These are phyloP conservation scores for Leccinum solheimii DNA, from an alignment of 1,284 basidiomycete species.

Conservation along the genomic window DNA sequence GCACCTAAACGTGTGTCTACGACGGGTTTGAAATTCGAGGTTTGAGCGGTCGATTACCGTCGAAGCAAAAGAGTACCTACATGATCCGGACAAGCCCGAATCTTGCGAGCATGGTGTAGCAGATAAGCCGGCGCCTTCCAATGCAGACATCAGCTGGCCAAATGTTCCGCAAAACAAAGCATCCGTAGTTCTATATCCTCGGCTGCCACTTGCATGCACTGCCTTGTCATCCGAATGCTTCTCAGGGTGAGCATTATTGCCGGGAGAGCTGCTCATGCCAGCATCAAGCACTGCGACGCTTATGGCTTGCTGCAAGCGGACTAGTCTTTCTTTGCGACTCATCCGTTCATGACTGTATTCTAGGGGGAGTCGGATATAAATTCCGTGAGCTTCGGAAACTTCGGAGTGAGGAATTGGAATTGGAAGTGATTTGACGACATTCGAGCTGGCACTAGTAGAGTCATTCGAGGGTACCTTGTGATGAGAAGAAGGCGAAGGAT, in stretches of 20 bases:
- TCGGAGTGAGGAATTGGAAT: constrained; percentile 10
- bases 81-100: constrained; percentile 33
- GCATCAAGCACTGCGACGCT: constrained; percentile 46
- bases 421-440: constrained; percentile 23
- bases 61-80: constrained; percentile 30
- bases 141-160: constrained; percentile 47
- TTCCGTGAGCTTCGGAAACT: constrained; percentile 24
- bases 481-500: not conserved
- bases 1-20: constrained; percentile 47
- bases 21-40: not conserved
- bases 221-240: constrained; percentile 12
- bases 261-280: constrained; percentile 46
- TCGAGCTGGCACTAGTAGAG: constrained; percentile 6
- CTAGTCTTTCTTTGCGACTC: constrained; percentile 37
- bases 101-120: constrained; percentile 40
- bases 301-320: constrained; percentile 43
- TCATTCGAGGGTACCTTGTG: not conserved
- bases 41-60: not conserved
- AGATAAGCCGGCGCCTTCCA: constrained; percentile 44
- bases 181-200: constrained; percentile 24
- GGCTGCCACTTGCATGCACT: constrained; percentile 13
- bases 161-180: constrained; percentile 50
- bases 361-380: constrained; percentile 42
- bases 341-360: constrained; percentile 4
- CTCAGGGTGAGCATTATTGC: constrained; percentile 13